These are phyloP conservation scores for Secale cereale DNA, from an alignment of 176 grass and related monocot genomes.

Conservation along the genomic window DNA sequence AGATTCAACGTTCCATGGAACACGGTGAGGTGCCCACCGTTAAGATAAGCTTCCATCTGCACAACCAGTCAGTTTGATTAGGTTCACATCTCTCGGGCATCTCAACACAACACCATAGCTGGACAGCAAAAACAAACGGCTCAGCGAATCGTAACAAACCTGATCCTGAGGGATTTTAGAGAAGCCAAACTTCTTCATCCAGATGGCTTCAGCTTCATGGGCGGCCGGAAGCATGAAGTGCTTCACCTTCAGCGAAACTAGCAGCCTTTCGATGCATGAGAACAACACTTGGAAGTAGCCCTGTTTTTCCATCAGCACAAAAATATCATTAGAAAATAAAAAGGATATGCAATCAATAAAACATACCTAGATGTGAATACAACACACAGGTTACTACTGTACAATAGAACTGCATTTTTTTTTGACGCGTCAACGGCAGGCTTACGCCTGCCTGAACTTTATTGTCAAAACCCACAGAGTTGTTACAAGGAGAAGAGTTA, in stretches of 20 bases:
- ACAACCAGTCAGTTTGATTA: slow-evolving; percentile 7
- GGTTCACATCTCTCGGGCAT: neutral
- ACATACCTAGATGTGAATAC: neutral
- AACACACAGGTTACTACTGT: neutral
- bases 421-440: too few species aligned
- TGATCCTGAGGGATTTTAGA: slow-evolving; percentile 62
- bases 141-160: slow-evolving; percentile 20
- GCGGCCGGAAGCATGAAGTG: slow-evolving; percentile 92
- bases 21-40: slow-evolving; percentile 65
- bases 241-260: slow-evolving; percentile 57
- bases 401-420: neutral
- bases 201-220: slow-evolving; percentile 89
- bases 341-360: neutral
- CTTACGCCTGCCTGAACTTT: too few species aligned
- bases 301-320: slow-evolving; percentile 35
- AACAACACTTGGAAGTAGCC: slow-evolving; percentile 92
- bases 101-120: neutral
- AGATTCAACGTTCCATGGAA: slow-evolving; percentile 80
- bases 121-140: neutral
- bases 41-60: slow-evolving; percentile 66
- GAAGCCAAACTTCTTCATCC: slow-evolving; percentile 97
- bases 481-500: too few species aligned
- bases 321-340: neutral
- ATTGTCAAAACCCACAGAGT: too few species aligned
- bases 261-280: slow-evolving; percentile 75